Evolutionary conservation across 176 grass and related monocot genomes (phyloP).

Genomic region (Oryza rufipogon): DNA sequence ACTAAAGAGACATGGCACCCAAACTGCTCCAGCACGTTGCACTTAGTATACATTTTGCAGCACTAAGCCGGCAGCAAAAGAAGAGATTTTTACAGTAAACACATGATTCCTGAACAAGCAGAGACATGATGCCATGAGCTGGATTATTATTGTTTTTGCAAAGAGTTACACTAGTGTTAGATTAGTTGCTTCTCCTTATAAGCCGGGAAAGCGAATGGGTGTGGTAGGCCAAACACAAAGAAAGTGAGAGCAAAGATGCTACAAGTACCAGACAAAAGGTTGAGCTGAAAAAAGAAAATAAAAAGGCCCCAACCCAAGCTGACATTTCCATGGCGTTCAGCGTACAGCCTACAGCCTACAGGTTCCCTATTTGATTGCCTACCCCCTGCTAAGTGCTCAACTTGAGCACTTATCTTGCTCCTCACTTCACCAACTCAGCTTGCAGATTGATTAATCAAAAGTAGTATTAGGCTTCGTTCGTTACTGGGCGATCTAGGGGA

Average conservation of each 20-base stretch:
- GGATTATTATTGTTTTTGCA: background rate
- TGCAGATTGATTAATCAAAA: background rate
- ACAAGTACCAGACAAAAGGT: slow-evolving; percentile 36
- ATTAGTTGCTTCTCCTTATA: slow-evolving; percentile 41
- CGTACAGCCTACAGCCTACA: background rate
- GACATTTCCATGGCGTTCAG: slow-evolving; percentile 26
- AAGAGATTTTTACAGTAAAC: background rate
- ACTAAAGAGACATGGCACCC: background rate
- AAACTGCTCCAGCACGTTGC: background rate
- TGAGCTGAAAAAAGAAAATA: slow-evolving; percentile 9
- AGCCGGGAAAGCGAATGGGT: slow-evolving; percentile 41
- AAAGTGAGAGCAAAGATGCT: slow-evolving; percentile 50
- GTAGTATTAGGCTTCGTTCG: background rate
- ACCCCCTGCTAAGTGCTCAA: slow-evolving; percentile 14
- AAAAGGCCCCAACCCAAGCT: slow-evolving; percentile 17
- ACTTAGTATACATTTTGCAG: background rate
- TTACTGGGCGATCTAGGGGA: too few species aligned
- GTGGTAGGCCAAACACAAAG: slow-evolving; percentile 36
- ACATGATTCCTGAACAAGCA: background rate
- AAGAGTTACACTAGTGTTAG: background rate
- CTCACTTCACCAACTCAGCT: background rate
- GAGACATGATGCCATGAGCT: background rate
- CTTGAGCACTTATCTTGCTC: slow-evolving; percentile 23
- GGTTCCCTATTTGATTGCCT: slow-evolving; percentile 41
- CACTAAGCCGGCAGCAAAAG: background rate